Conservation (phyloP, 1,284 basidiomycete genomes). For the Ceratobasidium sp. region DNA sequence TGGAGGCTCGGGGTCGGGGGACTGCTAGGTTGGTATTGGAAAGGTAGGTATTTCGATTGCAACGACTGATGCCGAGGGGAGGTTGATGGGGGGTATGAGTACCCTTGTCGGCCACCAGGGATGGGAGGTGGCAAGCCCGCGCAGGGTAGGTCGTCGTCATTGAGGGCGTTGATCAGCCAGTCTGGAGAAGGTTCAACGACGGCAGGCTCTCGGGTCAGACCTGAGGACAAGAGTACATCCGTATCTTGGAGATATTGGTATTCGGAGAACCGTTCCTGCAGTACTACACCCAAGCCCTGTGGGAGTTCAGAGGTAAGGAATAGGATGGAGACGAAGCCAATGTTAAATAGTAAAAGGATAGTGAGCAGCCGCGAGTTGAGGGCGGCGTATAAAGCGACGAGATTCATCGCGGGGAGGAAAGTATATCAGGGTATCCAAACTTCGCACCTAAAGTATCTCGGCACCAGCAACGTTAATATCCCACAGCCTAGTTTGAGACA, state of each 20-base stretch:
- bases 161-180: conserved; percentile 29
- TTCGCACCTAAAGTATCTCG: neutral
- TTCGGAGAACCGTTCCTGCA: conserved; percentile 17
- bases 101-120: neutral
- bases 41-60: conserved; percentile 25
- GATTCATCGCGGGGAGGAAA: conserved; percentile 16
- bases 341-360: conserved; percentile 13
- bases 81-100: conserved; percentile 25
- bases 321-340: conserved; percentile 13
- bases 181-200: conserved; percentile 30
- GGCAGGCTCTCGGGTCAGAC: conserved; percentile 3
- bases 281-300: neutral
- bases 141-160: conserved; percentile 30
- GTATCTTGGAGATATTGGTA: neutral
- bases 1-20: neutral
- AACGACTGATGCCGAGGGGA: neutral
- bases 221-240: neutral
- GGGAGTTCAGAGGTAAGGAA: conserved; percentile 24
- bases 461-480: neutral
- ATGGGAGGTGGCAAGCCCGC: conserved; percentile 9
- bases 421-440: neutral
- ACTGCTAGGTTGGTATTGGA: conserved; percentile 7
- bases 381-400: neutral
- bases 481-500: neutral
- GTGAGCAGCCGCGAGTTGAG: conserved; percentile 32